These are phyloP conservation scores for Prinsepia uniflora DNA, from an alignment of 306 rosid species.

Conservation along the genomic window DNA sequence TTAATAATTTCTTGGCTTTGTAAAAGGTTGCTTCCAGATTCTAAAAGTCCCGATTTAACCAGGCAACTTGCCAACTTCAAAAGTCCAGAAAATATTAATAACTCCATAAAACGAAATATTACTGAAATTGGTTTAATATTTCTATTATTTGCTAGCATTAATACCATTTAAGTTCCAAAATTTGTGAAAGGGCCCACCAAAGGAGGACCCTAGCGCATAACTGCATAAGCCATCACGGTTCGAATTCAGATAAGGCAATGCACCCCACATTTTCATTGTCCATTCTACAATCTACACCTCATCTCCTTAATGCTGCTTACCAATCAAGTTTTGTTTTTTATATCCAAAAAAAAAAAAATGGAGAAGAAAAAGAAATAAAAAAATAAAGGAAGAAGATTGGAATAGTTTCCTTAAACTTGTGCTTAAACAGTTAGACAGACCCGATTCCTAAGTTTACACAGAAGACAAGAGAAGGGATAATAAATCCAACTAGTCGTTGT, in stretches of 20 bases:
- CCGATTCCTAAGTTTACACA: background rate
- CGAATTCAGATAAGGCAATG: background rate
- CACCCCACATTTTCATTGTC: too few species aligned
- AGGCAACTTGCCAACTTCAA: too few species aligned
- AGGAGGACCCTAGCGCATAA: background rate
- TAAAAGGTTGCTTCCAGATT: background rate
- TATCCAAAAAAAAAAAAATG: background rate
- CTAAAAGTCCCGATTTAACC: too few species aligned
- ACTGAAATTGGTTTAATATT: too few species aligned
- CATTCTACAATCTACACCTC: background rate
- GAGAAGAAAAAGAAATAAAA: background rate
- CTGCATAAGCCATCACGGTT: background rate
- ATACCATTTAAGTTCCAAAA: background rate
- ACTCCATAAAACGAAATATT: too few species aligned
- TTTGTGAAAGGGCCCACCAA: background rate
- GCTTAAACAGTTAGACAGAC: background rate
- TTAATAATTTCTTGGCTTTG: background rate
- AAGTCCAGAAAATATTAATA: background rate
- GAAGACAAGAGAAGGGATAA: background rate
- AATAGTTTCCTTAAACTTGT: background rate
- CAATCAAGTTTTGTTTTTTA: background rate
- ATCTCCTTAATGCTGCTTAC: background rate
- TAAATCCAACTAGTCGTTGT: constrained; percentile 9
- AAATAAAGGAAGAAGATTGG: constrained; percentile 1
- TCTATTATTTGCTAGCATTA: too few species aligned